These are phyloP conservation scores for Globisporangium emineosum DNA, from an alignment of 352 stramenopile species.

Conservation along the genomic window DNA sequence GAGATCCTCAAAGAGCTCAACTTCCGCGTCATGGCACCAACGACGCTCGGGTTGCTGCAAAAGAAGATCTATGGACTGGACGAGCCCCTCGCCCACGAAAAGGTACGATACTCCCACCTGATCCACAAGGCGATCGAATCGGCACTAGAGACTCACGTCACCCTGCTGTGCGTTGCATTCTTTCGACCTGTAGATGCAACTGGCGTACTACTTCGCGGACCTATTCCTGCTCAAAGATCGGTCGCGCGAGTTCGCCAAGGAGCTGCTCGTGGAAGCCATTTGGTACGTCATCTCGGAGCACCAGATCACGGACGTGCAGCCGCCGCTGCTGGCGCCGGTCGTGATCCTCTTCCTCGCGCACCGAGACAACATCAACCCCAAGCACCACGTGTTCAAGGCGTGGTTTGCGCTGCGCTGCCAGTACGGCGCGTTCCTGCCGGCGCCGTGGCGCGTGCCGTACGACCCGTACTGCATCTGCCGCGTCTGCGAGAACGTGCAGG, in stretches of 20 bases:
- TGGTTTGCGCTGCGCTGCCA: conserved; percentile 71
- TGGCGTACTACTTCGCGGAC: conserved; percentile 61
- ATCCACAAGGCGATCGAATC: neutral
- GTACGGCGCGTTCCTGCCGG: conserved; percentile 39
- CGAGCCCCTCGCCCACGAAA: conserved; percentile 5
- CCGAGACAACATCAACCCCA: conserved; percentile 66
- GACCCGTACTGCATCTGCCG: conserved; percentile 49
- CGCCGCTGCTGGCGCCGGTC: conserved; percentile 44
- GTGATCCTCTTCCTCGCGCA: conserved; percentile 62
- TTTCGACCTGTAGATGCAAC: conserved; percentile 26
- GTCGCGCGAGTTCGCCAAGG: conserved; percentile 37
- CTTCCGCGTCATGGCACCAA: conserved; percentile 56
- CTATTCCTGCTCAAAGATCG: conserved; percentile 47
- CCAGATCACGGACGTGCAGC: conserved; percentile 43
- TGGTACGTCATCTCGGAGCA: conserved; percentile 53
- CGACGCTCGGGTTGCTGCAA: conserved; percentile 43
- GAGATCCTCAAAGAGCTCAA: conserved; percentile 39
- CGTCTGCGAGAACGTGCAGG: conserved; percentile 49
- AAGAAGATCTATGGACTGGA: conserved; percentile 32
- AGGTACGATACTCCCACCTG: neutral
- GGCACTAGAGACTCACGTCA: neutral
- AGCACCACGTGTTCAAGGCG: conserved; percentile 39
- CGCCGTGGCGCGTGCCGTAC: conserved; percentile 58
- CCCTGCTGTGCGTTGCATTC: neutral
- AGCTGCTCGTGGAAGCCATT: conserved; percentile 53